Conservation (phyloP, 192 early-diverging fungal species). For the Gamsiella multidivaricata region DNA sequence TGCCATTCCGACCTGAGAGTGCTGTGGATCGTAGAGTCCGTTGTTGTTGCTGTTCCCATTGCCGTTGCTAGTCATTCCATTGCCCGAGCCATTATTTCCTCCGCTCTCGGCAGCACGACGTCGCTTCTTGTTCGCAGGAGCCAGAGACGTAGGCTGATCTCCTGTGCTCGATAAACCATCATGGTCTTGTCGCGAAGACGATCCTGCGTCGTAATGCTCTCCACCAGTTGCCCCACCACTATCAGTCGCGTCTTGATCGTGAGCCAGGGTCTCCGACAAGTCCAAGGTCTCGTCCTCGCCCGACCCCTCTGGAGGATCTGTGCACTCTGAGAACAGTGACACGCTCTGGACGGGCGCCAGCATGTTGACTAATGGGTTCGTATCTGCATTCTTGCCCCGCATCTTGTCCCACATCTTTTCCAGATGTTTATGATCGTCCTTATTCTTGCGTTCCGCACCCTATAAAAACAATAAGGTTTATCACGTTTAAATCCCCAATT, state of each 20-base stretch:
- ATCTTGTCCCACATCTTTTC: conserved; percentile 76
- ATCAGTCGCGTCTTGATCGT: conserved; percentile 24
- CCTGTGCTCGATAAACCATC: not conserved
- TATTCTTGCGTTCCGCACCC: conserved; percentile 84
- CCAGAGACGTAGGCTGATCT: not conserved
- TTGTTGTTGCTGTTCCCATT: not conserved
- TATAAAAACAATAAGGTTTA: not conserved
- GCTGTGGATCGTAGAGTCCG: not conserved
- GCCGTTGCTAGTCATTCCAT: conserved; percentile 24
- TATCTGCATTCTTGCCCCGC: conserved; percentile 52
- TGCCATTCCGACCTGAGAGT: conserved; percentile 12
- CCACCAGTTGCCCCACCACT: not conserved
- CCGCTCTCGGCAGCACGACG: conserved; percentile 11
- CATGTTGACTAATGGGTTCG: conserved; percentile 52
- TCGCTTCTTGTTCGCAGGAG: conserved; percentile 19
- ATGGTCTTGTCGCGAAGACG: conserved; percentile 4
- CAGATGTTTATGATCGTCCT: conserved; percentile 80
- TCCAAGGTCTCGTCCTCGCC: conserved; percentile 65
- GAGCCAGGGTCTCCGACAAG: conserved; percentile 56
- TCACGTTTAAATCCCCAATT: not conserved
- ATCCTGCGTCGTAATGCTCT: not conserved
- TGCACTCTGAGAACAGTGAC: conserved; percentile 41
- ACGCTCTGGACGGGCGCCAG: conserved; percentile 56
- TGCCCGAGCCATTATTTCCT: conserved; percentile 18
- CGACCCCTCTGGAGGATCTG: conserved; percentile 57